Evolutionary conservation across 2,329 filamentous ascomycete species (phyloP).

Genomic region (Magnaporthales sp.): DNA sequence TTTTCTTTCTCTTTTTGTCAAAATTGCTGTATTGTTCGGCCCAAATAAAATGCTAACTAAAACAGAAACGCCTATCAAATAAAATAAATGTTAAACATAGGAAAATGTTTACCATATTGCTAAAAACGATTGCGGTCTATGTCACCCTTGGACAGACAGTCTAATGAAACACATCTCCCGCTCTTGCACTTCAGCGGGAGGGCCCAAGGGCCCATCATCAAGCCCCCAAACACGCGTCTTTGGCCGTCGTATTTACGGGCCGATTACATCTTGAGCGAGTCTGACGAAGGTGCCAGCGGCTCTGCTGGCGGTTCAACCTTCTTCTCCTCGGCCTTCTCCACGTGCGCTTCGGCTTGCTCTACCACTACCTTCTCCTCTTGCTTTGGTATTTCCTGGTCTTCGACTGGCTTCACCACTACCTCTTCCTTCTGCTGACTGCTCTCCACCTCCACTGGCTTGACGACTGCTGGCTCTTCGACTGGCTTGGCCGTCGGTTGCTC

Average conservation of each 20-base stretch:
- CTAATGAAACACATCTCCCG: background rate
- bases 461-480: too few relatives aligned
- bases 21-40: background rate
- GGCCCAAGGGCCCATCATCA: background rate
- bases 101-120: background rate
- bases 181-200: background rate
- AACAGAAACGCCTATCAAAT: background rate
- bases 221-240: background rate
- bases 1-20: too few relatives aligned
- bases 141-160: background rate
- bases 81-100: background rate
- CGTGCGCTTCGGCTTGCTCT: background rate
- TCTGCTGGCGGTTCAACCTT: background rate
- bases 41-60: background rate
- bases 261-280: background rate
- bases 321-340: background rate
- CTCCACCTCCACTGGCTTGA: background rate
- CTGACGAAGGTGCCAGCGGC: background rate
- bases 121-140: background rate
- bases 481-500: background rate
- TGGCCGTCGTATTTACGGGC: background rate
- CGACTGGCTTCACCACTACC: background rate
- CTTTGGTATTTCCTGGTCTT: background rate
- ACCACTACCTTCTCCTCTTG: background rate
- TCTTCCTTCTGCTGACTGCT: background rate